Evolutionary conservation across 345 rosid species (phyloP).

Genomic region (Boechera retrofracta): DNA sequence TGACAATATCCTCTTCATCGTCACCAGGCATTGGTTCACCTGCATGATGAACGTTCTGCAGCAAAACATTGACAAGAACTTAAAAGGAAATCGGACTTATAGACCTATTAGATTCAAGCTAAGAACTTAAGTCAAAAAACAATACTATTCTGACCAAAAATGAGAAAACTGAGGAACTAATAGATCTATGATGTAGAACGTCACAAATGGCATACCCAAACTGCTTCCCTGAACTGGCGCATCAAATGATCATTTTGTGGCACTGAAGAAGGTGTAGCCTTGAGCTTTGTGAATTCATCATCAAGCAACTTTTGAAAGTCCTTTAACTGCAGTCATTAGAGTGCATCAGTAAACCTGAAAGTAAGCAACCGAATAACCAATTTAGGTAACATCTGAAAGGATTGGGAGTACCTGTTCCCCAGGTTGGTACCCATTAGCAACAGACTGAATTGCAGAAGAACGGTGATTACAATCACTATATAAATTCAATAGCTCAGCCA

Average conservation of each 20-base stretch:
- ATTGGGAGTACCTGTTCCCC: slow-evolving; percentile 53
- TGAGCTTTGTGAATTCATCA: slow-evolving; percentile 58
- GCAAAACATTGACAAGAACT: slow-evolving; percentile 20
- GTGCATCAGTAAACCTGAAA: slow-evolving; percentile 27
- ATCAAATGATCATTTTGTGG: slow-evolving; percentile 56
- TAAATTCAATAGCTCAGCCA: slow-evolving; percentile 59
- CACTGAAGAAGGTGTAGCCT: slow-evolving; percentile 53
- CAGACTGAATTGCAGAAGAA: slow-evolving; percentile 64
- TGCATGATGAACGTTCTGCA: slow-evolving; percentile 87
- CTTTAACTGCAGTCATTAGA: slow-evolving; percentile 60
- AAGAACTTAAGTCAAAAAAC: not conserved
- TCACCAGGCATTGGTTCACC: slow-evolving; percentile 95
- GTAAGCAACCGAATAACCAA: not conserved
- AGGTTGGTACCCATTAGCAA: slow-evolving; percentile 69
- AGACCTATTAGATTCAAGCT: slow-evolving; percentile 8
- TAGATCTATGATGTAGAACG: slow-evolving; percentile 9
- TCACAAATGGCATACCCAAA: slow-evolving; percentile 63
- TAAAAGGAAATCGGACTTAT: not conserved
- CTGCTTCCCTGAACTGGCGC: slow-evolving; percentile 77
- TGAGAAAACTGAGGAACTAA: not conserved
- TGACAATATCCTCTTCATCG: slow-evolving; percentile 83
- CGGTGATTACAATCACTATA: slow-evolving; percentile 55
- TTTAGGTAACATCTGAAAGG: not conserved
- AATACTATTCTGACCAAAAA: not conserved
- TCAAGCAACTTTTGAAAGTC: slow-evolving; percentile 77